Evolutionary conservation across 148 eudicot genomes (phyloP).

Genomic region (Beta vulgaris): DNA sequence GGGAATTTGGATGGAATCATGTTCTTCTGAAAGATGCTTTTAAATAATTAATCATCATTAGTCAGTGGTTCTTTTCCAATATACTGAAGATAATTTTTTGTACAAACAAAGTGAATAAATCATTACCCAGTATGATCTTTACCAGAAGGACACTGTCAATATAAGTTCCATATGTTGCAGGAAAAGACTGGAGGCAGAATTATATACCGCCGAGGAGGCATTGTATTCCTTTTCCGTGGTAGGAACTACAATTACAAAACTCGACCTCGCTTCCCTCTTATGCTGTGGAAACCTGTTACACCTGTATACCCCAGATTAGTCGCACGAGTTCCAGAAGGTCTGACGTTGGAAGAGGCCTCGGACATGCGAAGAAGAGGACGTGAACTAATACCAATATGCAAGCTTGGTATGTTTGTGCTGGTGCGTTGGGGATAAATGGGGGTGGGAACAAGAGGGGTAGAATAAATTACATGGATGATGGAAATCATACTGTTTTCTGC

Average conservation of each 20-base stretch:
- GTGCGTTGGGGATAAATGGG: neutral
- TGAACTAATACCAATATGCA: slow-evolving; percentile 75
- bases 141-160: neutral
- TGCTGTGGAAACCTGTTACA: slow-evolving; percentile 89
- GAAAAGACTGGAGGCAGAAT: slow-evolving; percentile 93
- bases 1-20: neutral
- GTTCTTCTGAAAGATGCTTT: neutral
- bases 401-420: slow-evolving; percentile 57
- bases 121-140: neutral
- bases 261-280: slow-evolving; percentile 81
- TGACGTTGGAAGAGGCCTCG: slow-evolving; percentile 74
- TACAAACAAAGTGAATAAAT: neutral
- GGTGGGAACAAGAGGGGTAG: neutral
- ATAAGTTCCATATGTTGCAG: slow-evolving; percentile 38
- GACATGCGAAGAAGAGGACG: slow-evolving; percentile 82
- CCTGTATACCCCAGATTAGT: slow-evolving; percentile 91
- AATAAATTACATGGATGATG: neutral
- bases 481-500: neutral
- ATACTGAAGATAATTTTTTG: neutral
- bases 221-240: slow-evolving; percentile 83
- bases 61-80: neutral
- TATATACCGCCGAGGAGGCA: slow-evolving; percentile 70
- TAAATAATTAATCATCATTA: neutral
- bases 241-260: slow-evolving; percentile 84
- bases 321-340: slow-evolving; percentile 73